Percentiles rank a stretch among this genome's conserved stretches.
Evolutionary conservation across 257 asterid genomes (phyloP).

Genomic region (Lantana camara): DNA sequence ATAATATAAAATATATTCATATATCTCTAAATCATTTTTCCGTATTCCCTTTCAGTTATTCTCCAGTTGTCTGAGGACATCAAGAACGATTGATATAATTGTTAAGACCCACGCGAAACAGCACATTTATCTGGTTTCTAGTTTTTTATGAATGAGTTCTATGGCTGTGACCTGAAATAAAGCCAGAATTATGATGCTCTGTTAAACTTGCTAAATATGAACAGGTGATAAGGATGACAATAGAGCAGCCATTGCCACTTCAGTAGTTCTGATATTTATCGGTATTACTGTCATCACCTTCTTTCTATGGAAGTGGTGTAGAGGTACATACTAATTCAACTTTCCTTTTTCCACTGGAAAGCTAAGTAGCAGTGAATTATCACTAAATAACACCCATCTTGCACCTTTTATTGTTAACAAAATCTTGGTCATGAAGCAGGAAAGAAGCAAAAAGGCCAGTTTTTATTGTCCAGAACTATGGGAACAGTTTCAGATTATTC

Average conservation of each 20-base stretch:
- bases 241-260: conserved; percentile 2
- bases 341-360: not conserved
- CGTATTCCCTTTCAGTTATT: too few relatives aligned
- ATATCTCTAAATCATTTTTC: too few relatives aligned
- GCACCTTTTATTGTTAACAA: not conserved
- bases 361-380: not conserved
- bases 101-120: not conserved
- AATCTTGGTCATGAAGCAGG: not conserved
- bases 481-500: not conserved
- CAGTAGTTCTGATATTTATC: conserved; percentile 3
- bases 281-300: conserved; percentile 5
- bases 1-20: too few relatives aligned
- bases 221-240: not conserved
- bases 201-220: not conserved
- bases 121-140: not conserved
- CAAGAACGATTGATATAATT: not conserved
- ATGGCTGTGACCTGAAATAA: not conserved
- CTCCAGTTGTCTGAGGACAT: not conserved
- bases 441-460: not conserved
- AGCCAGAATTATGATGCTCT: not conserved
- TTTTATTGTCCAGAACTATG: not conserved
- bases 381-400: not conserved
- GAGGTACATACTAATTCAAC: conserved; percentile 15
- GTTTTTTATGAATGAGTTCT: not conserved
- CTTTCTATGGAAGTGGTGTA: conserved; percentile 9